These are phyloP conservation scores for Wallacemonas sp. DNA, from an alignment of 208 protist species.

Conservation along the genomic window DNA sequence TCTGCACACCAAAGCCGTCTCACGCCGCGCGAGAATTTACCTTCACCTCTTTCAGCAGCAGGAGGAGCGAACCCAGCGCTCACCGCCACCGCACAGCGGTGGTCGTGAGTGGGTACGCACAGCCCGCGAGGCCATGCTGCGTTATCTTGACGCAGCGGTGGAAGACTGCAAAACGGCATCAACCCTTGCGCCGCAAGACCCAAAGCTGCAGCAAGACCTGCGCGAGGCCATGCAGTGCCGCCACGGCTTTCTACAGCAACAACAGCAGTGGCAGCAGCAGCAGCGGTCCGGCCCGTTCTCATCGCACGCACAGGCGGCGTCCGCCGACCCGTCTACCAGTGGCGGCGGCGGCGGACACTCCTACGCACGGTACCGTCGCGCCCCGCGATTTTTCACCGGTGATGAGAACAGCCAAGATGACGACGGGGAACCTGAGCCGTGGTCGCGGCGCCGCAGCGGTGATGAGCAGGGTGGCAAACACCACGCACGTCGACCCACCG, in stretches of 20 bases:
- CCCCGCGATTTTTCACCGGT: not conserved
- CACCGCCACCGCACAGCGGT: not conserved
- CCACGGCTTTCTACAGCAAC: slow-evolving; percentile 6
- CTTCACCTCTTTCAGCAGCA: slow-evolving; percentile 37
- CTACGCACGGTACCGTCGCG: not conserved
- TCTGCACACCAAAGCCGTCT: slow-evolving; percentile 57
- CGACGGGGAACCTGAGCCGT: not conserved
- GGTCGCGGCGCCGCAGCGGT: slow-evolving; percentile 1
- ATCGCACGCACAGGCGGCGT: not conserved
- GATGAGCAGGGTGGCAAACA: not conserved
- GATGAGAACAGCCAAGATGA: slow-evolving; percentile 6
- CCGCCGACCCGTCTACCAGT: too few relatives aligned
- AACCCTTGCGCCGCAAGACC: slow-evolving; percentile 14
- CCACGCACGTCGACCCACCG: not conserved
- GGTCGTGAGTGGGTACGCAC: slow-evolving; percentile 13
- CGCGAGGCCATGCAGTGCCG: slow-evolving; percentile 20
- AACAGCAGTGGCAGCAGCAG: slow-evolving; percentile 11
- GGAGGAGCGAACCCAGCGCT: slow-evolving; percentile 14
- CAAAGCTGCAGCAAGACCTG: slow-evolving; percentile 9
- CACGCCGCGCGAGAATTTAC: slow-evolving; percentile 57
- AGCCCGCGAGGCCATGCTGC: slow-evolving; percentile 16
- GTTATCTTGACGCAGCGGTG: slow-evolving; percentile 55
- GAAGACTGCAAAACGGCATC: slow-evolving; percentile 46
- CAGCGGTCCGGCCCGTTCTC: not conserved
- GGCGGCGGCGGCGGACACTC: not conserved